phyloP scores from a whole-genome alignment of 2,329 filamentous ascomycete species.

The Pezizomycotina sp. region DNA sequence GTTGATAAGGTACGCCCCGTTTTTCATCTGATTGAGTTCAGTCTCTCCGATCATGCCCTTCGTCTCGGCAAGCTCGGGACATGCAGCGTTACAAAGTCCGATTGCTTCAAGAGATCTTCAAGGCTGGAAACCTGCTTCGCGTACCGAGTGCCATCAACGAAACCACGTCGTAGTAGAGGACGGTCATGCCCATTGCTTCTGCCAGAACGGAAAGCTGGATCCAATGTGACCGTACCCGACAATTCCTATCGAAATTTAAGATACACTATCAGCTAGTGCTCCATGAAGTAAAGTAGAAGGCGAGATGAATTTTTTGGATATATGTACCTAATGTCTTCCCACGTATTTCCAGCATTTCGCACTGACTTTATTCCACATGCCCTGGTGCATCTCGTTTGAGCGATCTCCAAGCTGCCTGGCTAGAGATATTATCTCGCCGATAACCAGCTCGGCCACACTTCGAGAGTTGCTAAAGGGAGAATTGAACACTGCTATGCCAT shows the following conservation, averaged over 20 bases:
- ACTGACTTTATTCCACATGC: slow-evolving; percentile 97
- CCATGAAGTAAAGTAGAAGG: slow-evolving; percentile 3
- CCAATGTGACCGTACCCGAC: slow-evolving; percentile 96
- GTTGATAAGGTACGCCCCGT: slow-evolving; percentile 86
- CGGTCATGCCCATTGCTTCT: slow-evolving; percentile 93
- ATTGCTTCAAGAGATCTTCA: slow-evolving; percentile 54
- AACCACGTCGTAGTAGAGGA: slow-evolving; percentile 91
- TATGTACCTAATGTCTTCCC: slow-evolving; percentile 75
- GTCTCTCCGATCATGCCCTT: slow-evolving; percentile 72
- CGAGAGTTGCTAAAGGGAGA: slow-evolving; percentile 96
- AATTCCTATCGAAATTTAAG: slow-evolving; percentile 42
- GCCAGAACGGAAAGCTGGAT: slow-evolving; percentile 89
- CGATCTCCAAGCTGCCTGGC: slow-evolving; percentile 87
- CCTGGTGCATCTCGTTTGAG: slow-evolving; percentile 82
- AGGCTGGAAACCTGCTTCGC: slow-evolving; percentile 67
- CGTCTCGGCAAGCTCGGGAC: slow-evolving; percentile 90
- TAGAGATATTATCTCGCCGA: slow-evolving; percentile 78
- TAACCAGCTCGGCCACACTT: slow-evolving; percentile 89
- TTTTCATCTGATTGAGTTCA: slow-evolving; percentile 79
- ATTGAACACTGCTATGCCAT: slow-evolving; percentile 95
- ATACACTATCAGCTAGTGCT: not conserved
- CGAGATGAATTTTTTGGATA: slow-evolving; percentile 1
- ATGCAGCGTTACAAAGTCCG: slow-evolving; percentile 89
- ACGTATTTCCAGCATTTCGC: slow-evolving; percentile 89
- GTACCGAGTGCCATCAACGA: slow-evolving; percentile 91